phyloP scores from a whole-genome alignment of 2,329 filamentous ascomycete species.

The Calonectria hawksworthii region DNA sequence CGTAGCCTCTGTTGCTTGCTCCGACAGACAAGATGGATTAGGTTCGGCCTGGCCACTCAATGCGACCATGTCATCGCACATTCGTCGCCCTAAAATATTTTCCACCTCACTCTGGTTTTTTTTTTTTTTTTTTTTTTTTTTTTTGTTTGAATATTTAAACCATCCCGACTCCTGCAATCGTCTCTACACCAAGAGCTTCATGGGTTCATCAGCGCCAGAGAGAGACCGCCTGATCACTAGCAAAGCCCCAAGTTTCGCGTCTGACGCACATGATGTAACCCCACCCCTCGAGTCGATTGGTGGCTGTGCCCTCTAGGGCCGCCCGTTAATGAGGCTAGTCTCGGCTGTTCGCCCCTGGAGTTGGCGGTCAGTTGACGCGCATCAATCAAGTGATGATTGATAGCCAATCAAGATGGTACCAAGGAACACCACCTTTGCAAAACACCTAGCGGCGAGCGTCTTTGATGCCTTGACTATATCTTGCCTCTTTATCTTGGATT shows the following conservation, averaged over 20 bases:
- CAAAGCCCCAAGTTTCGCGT: neutral
- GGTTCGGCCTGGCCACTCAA: neutral
- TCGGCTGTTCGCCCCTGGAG: neutral
- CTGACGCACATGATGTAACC: neutral
- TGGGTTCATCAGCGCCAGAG: neutral
- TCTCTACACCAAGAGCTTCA: neutral
- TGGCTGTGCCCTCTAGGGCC: neutral
- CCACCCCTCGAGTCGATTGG: neutral
- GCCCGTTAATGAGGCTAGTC: neutral
- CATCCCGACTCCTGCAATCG: neutral
- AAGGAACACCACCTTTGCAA: neutral
- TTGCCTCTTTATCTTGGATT: neutral
- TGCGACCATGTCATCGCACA: too few species aligned
- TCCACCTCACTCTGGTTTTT: too few species aligned
- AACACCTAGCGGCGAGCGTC: neutral
- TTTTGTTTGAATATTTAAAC: neutral
- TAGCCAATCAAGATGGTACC: neutral
- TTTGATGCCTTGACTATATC: neutral
- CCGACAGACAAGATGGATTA: too few species aligned
- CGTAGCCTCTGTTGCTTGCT: neutral
- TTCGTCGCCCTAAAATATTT: too few species aligned
- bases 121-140: neutral
- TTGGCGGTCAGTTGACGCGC: neutral
- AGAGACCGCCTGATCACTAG: neutral
- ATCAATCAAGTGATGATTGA: neutral